Percentiles rank a stretch among this genome's conserved stretches.
phyloP scores from a whole-genome alignment of 257 asterid species.

The Asclepias syriaca region DNA sequence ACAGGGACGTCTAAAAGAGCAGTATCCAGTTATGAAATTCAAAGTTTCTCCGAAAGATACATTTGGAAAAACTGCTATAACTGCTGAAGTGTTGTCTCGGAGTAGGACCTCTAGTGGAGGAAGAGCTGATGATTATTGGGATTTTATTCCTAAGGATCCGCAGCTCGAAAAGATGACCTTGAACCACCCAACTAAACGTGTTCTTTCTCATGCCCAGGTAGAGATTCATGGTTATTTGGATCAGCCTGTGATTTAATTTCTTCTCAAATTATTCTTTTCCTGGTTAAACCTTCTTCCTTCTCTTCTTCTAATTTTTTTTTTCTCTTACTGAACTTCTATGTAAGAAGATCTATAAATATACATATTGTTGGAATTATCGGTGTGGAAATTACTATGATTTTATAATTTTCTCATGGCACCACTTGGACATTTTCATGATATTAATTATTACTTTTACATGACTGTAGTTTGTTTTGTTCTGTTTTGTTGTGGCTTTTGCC shows the following conservation, averaged over 20 bases:
- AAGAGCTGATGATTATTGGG: constrained; percentile 84
- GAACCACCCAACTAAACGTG: constrained; percentile 40
- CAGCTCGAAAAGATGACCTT: constrained; percentile 26
- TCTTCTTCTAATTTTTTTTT: too few relatives aligned
- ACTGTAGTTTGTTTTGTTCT: background rate
- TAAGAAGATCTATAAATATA: background rate
- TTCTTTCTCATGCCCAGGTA: constrained; percentile 81
- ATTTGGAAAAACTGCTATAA: constrained; percentile 62
- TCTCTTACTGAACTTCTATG: background rate
- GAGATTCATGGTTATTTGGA: constrained; percentile 2
- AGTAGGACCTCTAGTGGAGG: constrained; percentile 19
- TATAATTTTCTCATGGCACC: background rate
- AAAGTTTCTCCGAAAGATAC: constrained; percentile 67
- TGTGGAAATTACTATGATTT: background rate
- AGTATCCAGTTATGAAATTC: constrained; percentile 73
- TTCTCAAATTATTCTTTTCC: background rate
- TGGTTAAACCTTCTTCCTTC: background rate
- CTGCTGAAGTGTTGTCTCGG: constrained; percentile 47
- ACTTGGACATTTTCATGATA: background rate
- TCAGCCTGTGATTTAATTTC: background rate
- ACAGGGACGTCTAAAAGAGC: constrained; percentile 55
- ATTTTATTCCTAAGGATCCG: constrained; percentile 61
- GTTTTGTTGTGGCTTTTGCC: background rate
- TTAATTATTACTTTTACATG: background rate
- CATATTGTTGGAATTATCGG: background rate